Evolutionary conservation across 257 asterid genomes (phyloP), one percentile per base, ranked within the genome.

Genomic region (Euphrasia confusa): DNA sequence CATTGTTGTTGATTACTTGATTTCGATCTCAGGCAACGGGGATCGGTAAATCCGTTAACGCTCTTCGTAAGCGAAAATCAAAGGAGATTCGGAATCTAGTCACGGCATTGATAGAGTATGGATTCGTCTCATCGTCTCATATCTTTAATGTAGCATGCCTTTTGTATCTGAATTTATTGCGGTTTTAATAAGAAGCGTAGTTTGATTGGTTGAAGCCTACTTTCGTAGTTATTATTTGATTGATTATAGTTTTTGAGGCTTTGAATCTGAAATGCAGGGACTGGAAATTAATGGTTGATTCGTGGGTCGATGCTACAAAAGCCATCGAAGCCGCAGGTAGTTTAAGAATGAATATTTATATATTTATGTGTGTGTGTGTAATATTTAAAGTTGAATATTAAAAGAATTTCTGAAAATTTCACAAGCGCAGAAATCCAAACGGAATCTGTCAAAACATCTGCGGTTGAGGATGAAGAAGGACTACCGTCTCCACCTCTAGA

Each of bases 401-500:
- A 48, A 42, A 60, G 37, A 64, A 24, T 58, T 54, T 42, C 15
- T 59, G 13, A 49, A 53, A 14, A 17, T 7, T 58, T 55, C 71
- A 40, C 49, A 59, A 72, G 58, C 70, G 73, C 79, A 60, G 95
- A 77, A 71, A 80, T 77, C 56, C 81, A 81, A 40, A 75, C 94
- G 5, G 92, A 89, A 58, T 86, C 97, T 33, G 80, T 66, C 55
- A 84, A 88, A 79, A 78, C 82, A 10, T 80, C 90, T 33, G 77
- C 60, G 47, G 73, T 78, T 63, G 84, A 86, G 52, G 87, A 86
- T 45, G 98, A 92, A 62, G 95, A 80, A 71, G 98, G 96, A 24
- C 85, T 88, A 8, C 96, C 96, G 48, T 91, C 95, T 73, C 98
- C 98, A 5, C 98, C 21, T 7, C 49, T 44, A 1, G 98, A 91